These are phyloP conservation scores for Serendipita sp. DNA, from an alignment of 768 basidiomycete genomes.

Conservation along the genomic window DNA sequence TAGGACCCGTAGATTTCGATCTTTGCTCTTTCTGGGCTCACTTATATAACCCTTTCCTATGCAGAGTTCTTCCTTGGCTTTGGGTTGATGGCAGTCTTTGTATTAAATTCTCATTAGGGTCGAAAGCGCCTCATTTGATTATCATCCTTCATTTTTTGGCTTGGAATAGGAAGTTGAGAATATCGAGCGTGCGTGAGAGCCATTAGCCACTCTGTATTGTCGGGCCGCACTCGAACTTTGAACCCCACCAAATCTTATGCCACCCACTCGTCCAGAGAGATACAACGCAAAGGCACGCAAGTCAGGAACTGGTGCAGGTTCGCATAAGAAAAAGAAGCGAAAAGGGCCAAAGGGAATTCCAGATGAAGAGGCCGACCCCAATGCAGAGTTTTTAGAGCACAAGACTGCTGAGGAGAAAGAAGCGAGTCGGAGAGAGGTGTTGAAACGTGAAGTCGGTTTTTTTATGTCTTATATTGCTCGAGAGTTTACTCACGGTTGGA, in stretches of 20 bases:
- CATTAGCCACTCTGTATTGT: no score
- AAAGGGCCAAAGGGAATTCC: constrained; percentile 14
- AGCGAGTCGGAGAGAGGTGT: constrained; percentile 37
- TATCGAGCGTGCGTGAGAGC: no score
- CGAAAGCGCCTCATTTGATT: no score
- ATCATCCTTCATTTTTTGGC: no score
- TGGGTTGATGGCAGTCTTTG: no score
- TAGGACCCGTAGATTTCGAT: background rate
- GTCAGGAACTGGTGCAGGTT: constrained; percentile 38
- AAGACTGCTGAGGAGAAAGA: constrained; percentile 50
- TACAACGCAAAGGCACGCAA: constrained; percentile 56
- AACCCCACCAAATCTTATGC: background rate
- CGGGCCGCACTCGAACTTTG: background rate
- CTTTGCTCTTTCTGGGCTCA: no score
- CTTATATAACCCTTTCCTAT: no score
- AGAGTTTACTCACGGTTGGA: background rate
- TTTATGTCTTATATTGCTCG: constrained; percentile 2
- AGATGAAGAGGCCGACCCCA: constrained; percentile 28
- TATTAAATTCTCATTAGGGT: no score
- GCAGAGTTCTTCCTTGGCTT: no score
- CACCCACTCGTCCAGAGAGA: constrained; percentile 14
- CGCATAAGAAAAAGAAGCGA: constrained; percentile 46
- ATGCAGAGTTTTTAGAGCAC: constrained; percentile 39
- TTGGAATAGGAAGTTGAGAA: no score
- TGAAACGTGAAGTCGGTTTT: constrained; percentile 42